Evolutionary conservation across 2,329 filamentous ascomycete genomes (phyloP), one percentile per base, ranked within the genome.

Genomic region (Calonectria henricotiae): DNA sequence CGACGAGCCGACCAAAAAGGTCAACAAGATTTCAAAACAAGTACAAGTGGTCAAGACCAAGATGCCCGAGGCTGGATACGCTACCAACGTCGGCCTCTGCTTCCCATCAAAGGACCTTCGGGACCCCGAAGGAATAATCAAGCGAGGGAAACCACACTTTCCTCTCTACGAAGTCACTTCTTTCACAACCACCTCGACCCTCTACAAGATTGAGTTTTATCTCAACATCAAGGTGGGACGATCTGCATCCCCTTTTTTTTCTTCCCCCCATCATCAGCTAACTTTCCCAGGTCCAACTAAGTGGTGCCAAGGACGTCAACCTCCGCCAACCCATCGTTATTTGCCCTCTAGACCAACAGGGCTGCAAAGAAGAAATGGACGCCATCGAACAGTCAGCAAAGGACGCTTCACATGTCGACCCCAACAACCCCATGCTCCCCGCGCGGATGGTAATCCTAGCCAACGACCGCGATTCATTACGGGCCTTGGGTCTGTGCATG

Each of bases 151-250:
- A 81, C 89, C 94, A 11, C 93, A 92, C 30, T 98, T 98, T 82
- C 96, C 96, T 7, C 90, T 93, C 80, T 98, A 98, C 80, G 91
- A 93, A 67, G 92, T 98, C 54, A 91, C 89, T 39, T 96, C 95
- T 0, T 99, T 99, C 79, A 98, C 96, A 1, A 98, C 96, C 0
- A 94, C 94, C 8, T 97, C 94, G 39, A 96, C 93, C 41, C 88
- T 99, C 15, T 99, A 99, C 86, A 98, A 98, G 83, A 98, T 99
- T 80, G 96, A 99, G 83, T 99, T 98, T 80, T 99, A 96, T 81
- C 85, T 98, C 65, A 95, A 91, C 63, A 94, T 98, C 73, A 98
- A 98, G 90, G 96, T 98, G 86, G 23, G 80, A 68, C 25, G 15
- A 35, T 15, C 9, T 25, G 20, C 3, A 7, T 7, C 27, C 27